A percentile compares a stretch with the other conserved stretches of the same genome.
Evolutionary conservation across 1,284 basidiomycete species (phyloP).

Genomic region (Leccinum discolor): DNA sequence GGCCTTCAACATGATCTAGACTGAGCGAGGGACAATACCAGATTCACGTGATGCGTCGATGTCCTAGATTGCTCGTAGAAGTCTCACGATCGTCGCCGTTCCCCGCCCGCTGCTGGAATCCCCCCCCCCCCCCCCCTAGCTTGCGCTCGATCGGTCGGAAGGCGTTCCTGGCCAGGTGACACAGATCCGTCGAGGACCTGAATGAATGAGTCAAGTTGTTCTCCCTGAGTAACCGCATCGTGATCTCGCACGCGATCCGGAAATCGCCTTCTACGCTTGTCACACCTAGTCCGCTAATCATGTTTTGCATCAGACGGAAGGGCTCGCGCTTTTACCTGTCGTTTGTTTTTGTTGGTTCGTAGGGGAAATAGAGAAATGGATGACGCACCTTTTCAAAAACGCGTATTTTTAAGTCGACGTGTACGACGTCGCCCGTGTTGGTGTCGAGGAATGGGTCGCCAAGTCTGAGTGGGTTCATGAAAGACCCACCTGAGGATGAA

Average conservation of each 20-base stretch:
- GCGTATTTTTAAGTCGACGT: slow-evolving; percentile 99
- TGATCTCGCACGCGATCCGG: slow-evolving; percentile 91
- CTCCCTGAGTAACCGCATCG: slow-evolving; percentile 84
- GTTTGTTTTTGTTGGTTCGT: slow-evolving; percentile 27
- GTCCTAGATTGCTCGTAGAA: slow-evolving; percentile 85
- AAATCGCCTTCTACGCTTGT: slow-evolving; percentile 95
- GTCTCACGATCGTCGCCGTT: slow-evolving; percentile 55
- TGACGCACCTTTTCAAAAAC: slow-evolving; percentile 89
- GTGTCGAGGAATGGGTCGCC: slow-evolving; percentile 94
- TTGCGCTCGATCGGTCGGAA: slow-evolving; percentile 84
- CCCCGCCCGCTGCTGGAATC: slow-evolving; percentile 25
- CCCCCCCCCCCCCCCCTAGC: slow-evolving; percentile 71
- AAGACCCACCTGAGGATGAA: slow-evolving; percentile 75
- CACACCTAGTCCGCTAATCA: slow-evolving; percentile 92
- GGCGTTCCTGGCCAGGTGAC: slow-evolving; percentile 69
- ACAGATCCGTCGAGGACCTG: slow-evolving; percentile 54
- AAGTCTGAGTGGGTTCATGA: slow-evolving; percentile 53
- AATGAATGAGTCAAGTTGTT: slow-evolving; percentile 89
- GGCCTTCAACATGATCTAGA: slow-evolving; percentile 41
- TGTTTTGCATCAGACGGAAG: slow-evolving; percentile 94
- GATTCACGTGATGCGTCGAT: slow-evolving; percentile 71
- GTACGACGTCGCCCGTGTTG: slow-evolving; percentile 89
- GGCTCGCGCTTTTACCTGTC: slow-evolving; percentile 84
- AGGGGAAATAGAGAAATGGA: no score
- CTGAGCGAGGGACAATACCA: slow-evolving; percentile 46